Base-by-base conservation (phyloP, 345 rosid species). In the Turnera subulata region DNA sequence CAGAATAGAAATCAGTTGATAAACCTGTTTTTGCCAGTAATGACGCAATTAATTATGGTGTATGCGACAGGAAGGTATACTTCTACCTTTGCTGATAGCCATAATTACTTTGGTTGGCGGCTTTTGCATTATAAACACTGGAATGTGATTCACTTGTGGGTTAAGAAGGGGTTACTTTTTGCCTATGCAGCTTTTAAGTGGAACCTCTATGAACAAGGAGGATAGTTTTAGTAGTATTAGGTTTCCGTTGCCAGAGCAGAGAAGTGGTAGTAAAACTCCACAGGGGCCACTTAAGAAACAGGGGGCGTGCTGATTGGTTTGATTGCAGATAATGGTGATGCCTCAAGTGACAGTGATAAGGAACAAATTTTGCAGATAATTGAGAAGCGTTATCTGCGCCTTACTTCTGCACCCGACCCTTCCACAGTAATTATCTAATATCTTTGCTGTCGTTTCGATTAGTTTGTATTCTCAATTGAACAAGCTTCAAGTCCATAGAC, bases 321-420 rank as follows among this genome's bases (percentile, higher is more conserved):
- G 13, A 69, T 38, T 58, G 71, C 4, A 49, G 78, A 76, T 62
- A 84, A 84, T 65, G 85, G 80, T 58, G 96, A 82, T 61, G 87
- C 72, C 38, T 93, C 97, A 51, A 94, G 99, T 81, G 96, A 85
- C 58, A 90, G 99, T 81, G 97, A 94, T 56, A 82, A 84, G 82
- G 99, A 94, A 12, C 83, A 76, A 61, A 75, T 61, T 58, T 78
- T 89, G 74, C 96, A 88, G 65, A 96, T 90, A 71, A 82, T 94
- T 56, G 99, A 88, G 77, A 94, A 94, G 75, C 96, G 89, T 49
- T 94, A 88, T 81, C 71, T 94, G 78, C 99, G 97, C 32, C 97
- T 94, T 55, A 94, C 99, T 71, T 94, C 96, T 66, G 97, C 96
- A 40, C 99, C 97, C 8, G 99, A 94, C 79, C 97, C 99, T 33